phyloP scores from a whole-genome alignment of 148 eudicot species.

The Cornus suecica region DNA sequence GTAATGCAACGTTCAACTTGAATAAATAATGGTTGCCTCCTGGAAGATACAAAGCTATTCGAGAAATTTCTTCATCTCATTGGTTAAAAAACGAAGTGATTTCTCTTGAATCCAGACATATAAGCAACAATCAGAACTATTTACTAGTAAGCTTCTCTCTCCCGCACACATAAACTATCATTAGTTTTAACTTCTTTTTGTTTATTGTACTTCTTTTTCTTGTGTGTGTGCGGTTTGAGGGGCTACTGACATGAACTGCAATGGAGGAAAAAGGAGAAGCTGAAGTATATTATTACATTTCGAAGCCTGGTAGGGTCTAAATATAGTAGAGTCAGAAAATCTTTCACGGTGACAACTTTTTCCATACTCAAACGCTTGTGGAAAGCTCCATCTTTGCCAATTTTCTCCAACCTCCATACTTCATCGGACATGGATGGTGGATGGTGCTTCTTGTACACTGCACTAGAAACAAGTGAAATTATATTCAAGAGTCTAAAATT shows the following conservation, averaged over 20 bases:
- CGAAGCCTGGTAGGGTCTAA: constrained; percentile 61
- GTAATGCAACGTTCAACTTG: neutral
- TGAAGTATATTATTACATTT: constrained; percentile 34
- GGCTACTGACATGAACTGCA: neutral
- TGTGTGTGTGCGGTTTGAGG: too few species aligned
- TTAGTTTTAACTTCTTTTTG: neutral
- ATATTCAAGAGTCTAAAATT: neutral
- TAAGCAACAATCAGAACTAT: neutral
- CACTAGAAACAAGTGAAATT: constrained; percentile 14
- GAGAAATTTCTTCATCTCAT: neutral
- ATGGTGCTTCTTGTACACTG: constrained; percentile 83
- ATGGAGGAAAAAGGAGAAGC: neutral
- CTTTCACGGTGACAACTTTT: constrained; percentile 59
- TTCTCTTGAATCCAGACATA: neutral
- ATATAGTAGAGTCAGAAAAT: constrained; percentile 60
- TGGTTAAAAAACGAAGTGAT: neutral
- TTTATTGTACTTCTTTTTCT: too few species aligned
- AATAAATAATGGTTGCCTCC: neutral
- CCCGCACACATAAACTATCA: neutral
- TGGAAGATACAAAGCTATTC: neutral
- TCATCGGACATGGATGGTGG: constrained; percentile 66
- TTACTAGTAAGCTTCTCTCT: neutral
- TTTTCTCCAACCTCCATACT: constrained; percentile 71
- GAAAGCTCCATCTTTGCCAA: constrained; percentile 71
- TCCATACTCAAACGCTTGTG: constrained; percentile 58